Percentiles rank a stretch among this genome's conserved stretches.
phyloP scores from a whole-genome alignment of 306 rosid genomes.

The Trifolium dubium region DNA sequence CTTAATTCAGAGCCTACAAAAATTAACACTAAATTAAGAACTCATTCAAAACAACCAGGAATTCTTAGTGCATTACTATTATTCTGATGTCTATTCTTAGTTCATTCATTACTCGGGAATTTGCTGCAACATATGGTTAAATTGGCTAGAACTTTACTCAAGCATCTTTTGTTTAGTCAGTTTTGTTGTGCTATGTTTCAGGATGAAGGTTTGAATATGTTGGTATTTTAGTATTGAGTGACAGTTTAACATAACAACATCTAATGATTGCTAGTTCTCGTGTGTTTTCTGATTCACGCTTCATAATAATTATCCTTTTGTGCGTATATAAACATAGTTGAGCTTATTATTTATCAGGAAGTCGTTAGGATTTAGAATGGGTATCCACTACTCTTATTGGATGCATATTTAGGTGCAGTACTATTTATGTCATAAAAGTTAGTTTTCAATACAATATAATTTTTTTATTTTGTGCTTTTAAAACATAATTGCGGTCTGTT shows the following conservation, averaged over 20 bases:
- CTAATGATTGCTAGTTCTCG: slow-evolving; percentile 11
- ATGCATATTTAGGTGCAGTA: neutral
- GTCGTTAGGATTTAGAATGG: neutral
- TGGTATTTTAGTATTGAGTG: slow-evolving; percentile 9
- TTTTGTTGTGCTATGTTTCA: slow-evolving; percentile 11
- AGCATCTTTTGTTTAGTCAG: neutral
- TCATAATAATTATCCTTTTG: slow-evolving; percentile 3
- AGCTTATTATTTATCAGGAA: neutral
- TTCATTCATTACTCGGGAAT: neutral
- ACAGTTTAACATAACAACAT: slow-evolving; percentile 5
- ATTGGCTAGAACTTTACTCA: neutral
- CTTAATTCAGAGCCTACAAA: neutral
- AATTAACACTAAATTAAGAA: neutral
- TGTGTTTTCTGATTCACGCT: neutral
- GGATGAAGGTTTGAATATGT: slow-evolving; percentile 21
- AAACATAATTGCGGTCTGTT: neutral
- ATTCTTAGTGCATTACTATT: neutral
- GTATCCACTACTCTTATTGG: neutral
- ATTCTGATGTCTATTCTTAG: slow-evolving; percentile 10
- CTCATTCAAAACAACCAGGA: neutral
- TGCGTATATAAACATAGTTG: neutral
- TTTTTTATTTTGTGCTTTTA: neutral
- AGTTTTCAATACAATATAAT: neutral
- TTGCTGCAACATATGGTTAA: slow-evolving; percentile 23
- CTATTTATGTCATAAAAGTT: neutral